phyloP scores from a whole-genome alignment of 495 filamentous ascomycete genomes.

The Cenococcum geophilum region DNA sequence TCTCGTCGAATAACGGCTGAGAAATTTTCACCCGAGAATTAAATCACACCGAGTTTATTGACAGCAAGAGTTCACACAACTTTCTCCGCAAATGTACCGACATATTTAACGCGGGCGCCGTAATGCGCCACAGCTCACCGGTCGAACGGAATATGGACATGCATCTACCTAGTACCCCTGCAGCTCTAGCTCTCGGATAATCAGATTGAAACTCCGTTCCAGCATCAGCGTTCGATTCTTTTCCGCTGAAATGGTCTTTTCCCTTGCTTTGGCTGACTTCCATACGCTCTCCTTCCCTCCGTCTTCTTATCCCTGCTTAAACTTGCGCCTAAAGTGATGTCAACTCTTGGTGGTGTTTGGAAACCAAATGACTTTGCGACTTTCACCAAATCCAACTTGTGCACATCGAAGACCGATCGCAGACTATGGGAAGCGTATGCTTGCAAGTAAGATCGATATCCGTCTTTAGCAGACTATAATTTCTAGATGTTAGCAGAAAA shows the following conservation, averaged over 20 bases:
- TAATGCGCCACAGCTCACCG: too few species aligned
- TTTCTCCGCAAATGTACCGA: too few species aligned
- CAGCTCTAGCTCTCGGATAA: too few species aligned
- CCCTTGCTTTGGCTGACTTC: slow-evolving; percentile 55
- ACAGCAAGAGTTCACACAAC: neutral
- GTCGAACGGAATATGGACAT: too few species aligned
- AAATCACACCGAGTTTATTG: neutral
- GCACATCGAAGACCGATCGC: slow-evolving; percentile 83
- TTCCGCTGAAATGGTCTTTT: slow-evolving; percentile 26
- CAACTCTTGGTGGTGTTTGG: slow-evolving; percentile 77
- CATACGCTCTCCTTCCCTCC: slow-evolving; percentile 71
- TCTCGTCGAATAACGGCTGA: neutral
- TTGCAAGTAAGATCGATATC: slow-evolving; percentile 79
- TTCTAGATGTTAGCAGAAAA: neutral
- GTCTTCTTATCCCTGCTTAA: slow-evolving; percentile 83
- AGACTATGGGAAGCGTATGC: slow-evolving; percentile 90
- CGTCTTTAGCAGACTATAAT: slow-evolving; percentile 56
- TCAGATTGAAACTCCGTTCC: neutral
- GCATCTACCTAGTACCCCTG: too few species aligned
- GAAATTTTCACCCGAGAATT: neutral
- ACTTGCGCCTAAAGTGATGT: slow-evolving; percentile 80
- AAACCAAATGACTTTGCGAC: slow-evolving; percentile 95
- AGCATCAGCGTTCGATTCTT: neutral
- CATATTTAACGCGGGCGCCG: too few species aligned
- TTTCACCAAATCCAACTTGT: slow-evolving; percentile 88